Evolutionary conservation across 1,284 basidiomycete species (phyloP).

Genomic region (Malassezia nana): DNA sequence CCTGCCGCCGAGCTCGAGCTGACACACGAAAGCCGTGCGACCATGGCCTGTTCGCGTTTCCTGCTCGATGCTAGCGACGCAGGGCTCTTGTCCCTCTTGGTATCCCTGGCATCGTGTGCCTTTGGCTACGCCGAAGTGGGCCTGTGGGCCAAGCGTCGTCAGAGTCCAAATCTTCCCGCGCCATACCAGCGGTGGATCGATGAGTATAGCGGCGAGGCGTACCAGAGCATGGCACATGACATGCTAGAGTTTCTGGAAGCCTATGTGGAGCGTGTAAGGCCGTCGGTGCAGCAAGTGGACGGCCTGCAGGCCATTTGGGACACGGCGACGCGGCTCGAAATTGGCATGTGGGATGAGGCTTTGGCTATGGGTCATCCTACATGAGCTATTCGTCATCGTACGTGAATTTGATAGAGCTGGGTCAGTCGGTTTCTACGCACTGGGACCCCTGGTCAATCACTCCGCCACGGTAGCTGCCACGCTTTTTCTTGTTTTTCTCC

Average conservation of each 20-base stretch:
- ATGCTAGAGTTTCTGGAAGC: conserved; percentile 54
- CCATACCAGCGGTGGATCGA: conserved; percentile 61
- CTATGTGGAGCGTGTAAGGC: conserved; percentile 55
- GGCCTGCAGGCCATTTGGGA: conserved; percentile 69
- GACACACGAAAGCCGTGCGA: conserved; percentile 34
- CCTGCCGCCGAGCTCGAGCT: conserved; percentile 20
- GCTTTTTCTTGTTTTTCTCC: conserved; percentile 99
- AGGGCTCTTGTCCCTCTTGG: conserved; percentile 58
- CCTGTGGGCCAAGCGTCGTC: conserved; percentile 51
- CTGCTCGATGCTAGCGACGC: conserved; percentile 27
- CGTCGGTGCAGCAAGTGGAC: conserved; percentile 57
- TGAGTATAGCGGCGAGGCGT: conserved; percentile 64
- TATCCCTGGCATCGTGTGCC: conserved; percentile 75
- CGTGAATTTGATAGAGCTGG: conserved; percentile 43
- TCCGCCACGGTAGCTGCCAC: conserved; percentile 55
- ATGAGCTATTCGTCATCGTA: conserved; percentile 38
- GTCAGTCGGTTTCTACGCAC: conserved; percentile 18
- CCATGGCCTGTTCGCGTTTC: conserved; percentile 41
- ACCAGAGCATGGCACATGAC: conserved; percentile 60
- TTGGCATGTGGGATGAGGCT: conserved; percentile 80
- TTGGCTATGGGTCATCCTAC: conserved; percentile 5
- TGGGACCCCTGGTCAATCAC: conserved; percentile 40
- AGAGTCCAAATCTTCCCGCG: background rate
- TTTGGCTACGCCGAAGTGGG: conserved; percentile 93
- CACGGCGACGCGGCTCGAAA: conserved; percentile 63